Percentiles rank a stretch among this genome's conserved stretches.
Evolutionary conservation across 495 filamentous ascomycete species (phyloP).

Genomic region (Talaromyces trachyspermus): DNA sequence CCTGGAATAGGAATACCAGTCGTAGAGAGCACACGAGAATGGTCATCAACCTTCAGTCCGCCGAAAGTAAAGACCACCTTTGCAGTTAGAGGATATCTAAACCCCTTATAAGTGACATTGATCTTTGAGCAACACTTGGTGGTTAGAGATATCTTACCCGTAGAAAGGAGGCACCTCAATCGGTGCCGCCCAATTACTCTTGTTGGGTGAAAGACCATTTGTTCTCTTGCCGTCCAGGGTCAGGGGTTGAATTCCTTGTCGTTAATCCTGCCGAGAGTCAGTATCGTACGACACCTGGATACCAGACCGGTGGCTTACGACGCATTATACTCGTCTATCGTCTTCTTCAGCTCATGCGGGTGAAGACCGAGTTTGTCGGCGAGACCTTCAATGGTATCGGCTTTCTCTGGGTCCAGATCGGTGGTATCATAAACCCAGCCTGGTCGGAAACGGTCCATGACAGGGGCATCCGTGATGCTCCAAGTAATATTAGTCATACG

Average conservation of each 20-base stretch:
- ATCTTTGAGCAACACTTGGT: no score
- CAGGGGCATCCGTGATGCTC: background rate
- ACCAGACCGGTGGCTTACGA: no score
- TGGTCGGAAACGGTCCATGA: background rate
- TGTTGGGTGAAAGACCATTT: background rate
- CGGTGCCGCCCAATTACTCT: background rate
- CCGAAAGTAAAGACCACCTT: constrained; percentile 1
- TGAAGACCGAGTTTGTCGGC: background rate
- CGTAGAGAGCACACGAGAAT: background rate
- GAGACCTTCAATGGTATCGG: background rate
- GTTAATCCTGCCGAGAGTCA: no score
- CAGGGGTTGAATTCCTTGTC: background rate
- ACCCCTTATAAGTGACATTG: no score
- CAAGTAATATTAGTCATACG: background rate
- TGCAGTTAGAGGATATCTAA: background rate
- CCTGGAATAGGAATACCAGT: constrained; percentile 1
- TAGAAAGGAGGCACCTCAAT: constrained; percentile 1
- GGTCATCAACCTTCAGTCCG: background rate
- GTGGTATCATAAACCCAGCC: background rate
- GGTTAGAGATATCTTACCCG: no score
- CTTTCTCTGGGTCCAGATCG: background rate
- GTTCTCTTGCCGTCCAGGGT: background rate
- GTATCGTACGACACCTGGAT: no score
- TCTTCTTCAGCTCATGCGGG: background rate
- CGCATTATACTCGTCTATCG: background rate